phyloP scores from a whole-genome alignment of 768 basidiomycete genomes.

The Lactarius deliciosus region DNA sequence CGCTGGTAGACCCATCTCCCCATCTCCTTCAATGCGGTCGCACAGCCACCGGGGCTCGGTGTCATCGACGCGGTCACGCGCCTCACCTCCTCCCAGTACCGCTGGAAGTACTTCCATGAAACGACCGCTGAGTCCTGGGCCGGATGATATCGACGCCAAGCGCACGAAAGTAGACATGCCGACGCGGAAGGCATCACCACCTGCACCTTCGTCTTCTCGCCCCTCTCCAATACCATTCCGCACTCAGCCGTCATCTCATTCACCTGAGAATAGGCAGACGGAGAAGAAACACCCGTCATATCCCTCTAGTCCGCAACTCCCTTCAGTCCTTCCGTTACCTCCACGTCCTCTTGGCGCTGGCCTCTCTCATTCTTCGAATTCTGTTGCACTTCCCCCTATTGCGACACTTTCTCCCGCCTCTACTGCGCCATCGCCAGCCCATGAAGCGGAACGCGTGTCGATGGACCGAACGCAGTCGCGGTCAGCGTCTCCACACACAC shows the following conservation, averaged over 20 bases:
- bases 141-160: conserved; percentile 57
- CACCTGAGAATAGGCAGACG: conserved; percentile 52
- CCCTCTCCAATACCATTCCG: conserved; percentile 75
- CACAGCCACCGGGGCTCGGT: conserved; percentile 63
- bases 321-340: conserved; percentile 67
- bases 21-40: conserved; percentile 47
- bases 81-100: conserved; percentile 51
- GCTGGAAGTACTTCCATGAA: conserved; percentile 46
- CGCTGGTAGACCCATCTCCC: conserved; percentile 22
- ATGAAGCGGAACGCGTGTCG: conserved; percentile 53
- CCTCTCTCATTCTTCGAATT: conserved; percentile 41
- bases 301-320: conserved; percentile 53
- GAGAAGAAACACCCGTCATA: conserved; percentile 37
- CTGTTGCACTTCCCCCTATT: conserved; percentile 67
- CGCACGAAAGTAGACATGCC: conserved; percentile 57
- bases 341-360: conserved; percentile 67
- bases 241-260: conserved; percentile 67
- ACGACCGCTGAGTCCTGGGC: conserved; percentile 65
- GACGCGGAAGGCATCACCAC: conserved; percentile 56
- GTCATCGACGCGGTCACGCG: conserved; percentile 62
- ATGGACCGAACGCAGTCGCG: conserved; percentile 44
- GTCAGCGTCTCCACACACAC: conserved; percentile 38
- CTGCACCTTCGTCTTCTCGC: conserved; percentile 46
- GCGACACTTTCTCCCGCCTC: conserved; percentile 65
- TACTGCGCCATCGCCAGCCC: conserved; percentile 51